Percentiles rank a stretch among this genome's conserved stretches.
These are phyloP conservation scores for Blepharisma stoltei DNA, from an alignment of 73 alveolate genomes.

Conservation along the genomic window DNA sequence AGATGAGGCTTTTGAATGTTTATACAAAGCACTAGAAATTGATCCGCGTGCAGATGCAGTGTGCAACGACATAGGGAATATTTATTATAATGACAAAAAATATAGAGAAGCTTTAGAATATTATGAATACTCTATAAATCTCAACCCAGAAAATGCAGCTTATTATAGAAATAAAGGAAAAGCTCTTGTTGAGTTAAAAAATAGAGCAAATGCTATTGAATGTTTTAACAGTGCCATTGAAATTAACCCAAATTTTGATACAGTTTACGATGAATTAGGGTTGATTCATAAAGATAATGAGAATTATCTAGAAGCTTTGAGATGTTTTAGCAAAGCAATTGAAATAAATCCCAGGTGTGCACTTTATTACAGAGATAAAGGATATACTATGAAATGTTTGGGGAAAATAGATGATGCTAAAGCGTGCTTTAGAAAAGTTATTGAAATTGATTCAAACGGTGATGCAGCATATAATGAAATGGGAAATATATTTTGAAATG, in stretches of 20 bases:
- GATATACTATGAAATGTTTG: not conserved
- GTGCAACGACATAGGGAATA: too few relatives aligned
- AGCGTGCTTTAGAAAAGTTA: not conserved
- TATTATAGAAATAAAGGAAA: not conserved
- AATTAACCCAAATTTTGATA: not conserved
- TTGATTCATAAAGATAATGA: not conserved
- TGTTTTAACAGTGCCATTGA: not conserved
- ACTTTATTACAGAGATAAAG: not conserved
- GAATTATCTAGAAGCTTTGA: not conserved
- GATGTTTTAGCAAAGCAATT: not conserved
- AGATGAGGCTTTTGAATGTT: conserved; percentile 2
- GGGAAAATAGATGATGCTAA: not conserved
- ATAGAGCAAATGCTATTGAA: not conserved
- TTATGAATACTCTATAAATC: too few relatives aligned
- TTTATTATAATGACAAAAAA: too few relatives aligned
- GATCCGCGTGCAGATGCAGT: not conserved
- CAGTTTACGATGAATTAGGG: not conserved
- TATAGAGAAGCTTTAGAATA: too few relatives aligned
- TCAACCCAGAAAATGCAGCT: not conserved
- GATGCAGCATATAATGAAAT: not conserved
- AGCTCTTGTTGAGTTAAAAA: not conserved
- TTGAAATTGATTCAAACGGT: not conserved
- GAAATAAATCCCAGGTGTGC: not conserved
- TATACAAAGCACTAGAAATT: not conserved
- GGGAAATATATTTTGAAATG: conserved; percentile 35